Percentiles rank a stretch among this genome's conserved stretches.
Conservation (phyloP, 208 protist species). For the Leishmania lainsoni region DNA sequence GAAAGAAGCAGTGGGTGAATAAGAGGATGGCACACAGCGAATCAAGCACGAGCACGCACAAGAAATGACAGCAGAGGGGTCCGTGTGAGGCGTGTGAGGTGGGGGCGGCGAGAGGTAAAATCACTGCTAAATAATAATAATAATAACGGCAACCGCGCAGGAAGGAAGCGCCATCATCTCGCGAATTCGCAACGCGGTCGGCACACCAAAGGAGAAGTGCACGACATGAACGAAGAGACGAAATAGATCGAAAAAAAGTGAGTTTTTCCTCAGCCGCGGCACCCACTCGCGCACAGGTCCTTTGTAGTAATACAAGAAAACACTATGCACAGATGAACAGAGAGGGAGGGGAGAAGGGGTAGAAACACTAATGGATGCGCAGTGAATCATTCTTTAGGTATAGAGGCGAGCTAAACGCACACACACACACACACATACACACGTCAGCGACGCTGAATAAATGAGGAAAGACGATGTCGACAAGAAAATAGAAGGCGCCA, state of each 20-base stretch:
- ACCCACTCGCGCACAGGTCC: neutral
- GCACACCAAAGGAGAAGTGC: neutral
- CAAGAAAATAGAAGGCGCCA: neutral
- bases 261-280: neutral
- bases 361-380: neutral
- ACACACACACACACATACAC: neutral
- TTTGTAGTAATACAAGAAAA: neutral
- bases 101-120: neutral
- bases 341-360: neutral
- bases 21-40: neutral
- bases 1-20: neutral
- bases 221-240: conserved; percentile 4
- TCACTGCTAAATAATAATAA: neutral
- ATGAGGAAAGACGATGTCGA: neutral
- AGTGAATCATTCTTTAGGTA: neutral
- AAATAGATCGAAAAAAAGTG: conserved; percentile 2
- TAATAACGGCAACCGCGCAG: neutral
- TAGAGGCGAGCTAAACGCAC: neutral
- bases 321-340: neutral
- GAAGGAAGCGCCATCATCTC: neutral
- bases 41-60: neutral
- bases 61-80: neutral
- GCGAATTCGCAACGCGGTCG: neutral
- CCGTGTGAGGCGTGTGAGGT: no score
- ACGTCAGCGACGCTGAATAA: neutral